These are phyloP conservation scores for Sapria himalayana DNA, from an alignment of 345 rosid species.

Conservation along the genomic window DNA sequence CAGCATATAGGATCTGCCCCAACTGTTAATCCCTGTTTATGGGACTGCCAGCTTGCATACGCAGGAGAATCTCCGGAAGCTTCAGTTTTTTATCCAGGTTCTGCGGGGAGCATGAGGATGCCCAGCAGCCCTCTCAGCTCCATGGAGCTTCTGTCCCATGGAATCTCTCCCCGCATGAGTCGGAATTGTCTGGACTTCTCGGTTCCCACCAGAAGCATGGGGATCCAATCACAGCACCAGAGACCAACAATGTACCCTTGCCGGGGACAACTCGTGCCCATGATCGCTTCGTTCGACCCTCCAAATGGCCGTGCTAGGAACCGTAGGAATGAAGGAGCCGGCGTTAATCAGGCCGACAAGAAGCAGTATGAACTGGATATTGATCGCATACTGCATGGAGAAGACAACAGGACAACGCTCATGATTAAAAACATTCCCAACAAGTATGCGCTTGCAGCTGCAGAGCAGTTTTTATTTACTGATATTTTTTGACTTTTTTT, in stretches of 20 bases:
- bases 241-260: constrained; percentile 51
- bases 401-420: constrained; percentile 70
- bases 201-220: constrained; percentile 21
- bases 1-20: constrained; percentile 86
- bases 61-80: constrained; percentile 61
- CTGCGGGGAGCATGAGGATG: constrained; percentile 30
- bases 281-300: constrained; percentile 44
- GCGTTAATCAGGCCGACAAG: constrained; percentile 51
- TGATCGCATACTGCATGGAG: constrained; percentile 56
- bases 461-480: no score
- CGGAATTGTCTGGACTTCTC: constrained; percentile 40
- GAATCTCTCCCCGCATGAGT: constrained; percentile 24
- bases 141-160: constrained; percentile 18
- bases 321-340: constrained; percentile 52
- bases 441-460: constrained; percentile 71
- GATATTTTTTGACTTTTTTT: no score
- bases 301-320: constrained; percentile 54
- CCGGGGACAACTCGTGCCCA: constrained; percentile 40
- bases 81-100: constrained; percentile 32
- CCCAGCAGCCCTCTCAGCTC: constrained; percentile 18
- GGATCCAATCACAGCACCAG: constrained; percentile 49
- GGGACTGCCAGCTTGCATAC: constrained; percentile 60
- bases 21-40: constrained; percentile 40
- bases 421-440: constrained; percentile 97
- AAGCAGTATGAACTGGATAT: constrained; percentile 78